These are phyloP conservation scores for Botryotinia convoluta DNA, from an alignment of 2,329 filamentous ascomycete genomes.

Conservation along the genomic window DNA sequence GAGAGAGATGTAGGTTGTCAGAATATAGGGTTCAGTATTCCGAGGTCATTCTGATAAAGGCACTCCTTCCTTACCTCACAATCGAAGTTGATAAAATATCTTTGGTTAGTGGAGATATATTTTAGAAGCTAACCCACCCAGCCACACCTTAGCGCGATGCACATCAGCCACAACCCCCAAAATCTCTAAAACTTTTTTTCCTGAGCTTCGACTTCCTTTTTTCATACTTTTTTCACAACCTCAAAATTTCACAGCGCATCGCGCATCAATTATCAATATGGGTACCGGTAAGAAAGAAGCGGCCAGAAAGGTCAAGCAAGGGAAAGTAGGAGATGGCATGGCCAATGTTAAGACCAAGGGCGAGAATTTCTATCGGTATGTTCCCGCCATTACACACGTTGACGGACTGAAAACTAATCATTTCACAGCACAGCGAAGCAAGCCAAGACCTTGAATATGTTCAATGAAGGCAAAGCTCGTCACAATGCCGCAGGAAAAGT, in stretches of 20 bases:
- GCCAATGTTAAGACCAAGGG: slow-evolving; percentile 90
- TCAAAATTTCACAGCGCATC: slow-evolving; percentile 23
- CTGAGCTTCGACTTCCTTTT: slow-evolving; percentile 27
- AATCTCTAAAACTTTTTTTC: slow-evolving; percentile 29
- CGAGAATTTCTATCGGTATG: slow-evolving; percentile 94
- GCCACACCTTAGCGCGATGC: slow-evolving; percentile 24
- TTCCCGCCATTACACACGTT: slow-evolving; percentile 4
- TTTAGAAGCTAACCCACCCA: slow-evolving; percentile 19
- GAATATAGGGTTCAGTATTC: neutral
- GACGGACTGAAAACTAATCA: slow-evolving; percentile 16
- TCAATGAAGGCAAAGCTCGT: slow-evolving; percentile 80
- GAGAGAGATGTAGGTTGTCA: neutral
- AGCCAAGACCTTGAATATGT: slow-evolving; percentile 84
- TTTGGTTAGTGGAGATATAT: slow-evolving; percentile 24
- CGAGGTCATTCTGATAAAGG: neutral
- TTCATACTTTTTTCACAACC: slow-evolving; percentile 16
- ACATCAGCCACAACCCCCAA: slow-evolving; percentile 27
- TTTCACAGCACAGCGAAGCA: slow-evolving; percentile 67
- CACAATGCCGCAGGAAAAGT: slow-evolving; percentile 82
- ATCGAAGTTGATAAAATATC: slow-evolving; percentile 22
- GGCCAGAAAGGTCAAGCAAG: slow-evolving; percentile 77
- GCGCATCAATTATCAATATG: slow-evolving; percentile 52
- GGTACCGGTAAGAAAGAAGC: slow-evolving; percentile 91
- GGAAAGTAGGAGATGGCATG: slow-evolving; percentile 82
- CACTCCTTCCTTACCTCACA: slow-evolving; percentile 3